These are phyloP conservation scores for Linnemannia schmuckeri DNA, from an alignment of 192 early-diverging fungal genomes.

Conservation along the genomic window DNA sequence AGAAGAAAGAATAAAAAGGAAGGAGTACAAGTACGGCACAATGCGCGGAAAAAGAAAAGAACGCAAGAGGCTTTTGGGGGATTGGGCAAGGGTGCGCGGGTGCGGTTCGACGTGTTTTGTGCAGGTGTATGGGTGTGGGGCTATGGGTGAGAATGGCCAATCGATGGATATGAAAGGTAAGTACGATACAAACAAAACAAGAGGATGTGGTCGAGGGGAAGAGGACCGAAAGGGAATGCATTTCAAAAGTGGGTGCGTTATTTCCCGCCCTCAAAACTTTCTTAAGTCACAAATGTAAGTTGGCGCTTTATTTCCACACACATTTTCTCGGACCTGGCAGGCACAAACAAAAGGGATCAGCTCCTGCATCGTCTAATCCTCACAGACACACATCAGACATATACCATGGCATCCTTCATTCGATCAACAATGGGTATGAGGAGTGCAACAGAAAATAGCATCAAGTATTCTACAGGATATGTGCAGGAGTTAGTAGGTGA, in stretches of 20 bases:
- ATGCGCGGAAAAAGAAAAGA: neutral
- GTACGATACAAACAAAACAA: slow-evolving; percentile 9
- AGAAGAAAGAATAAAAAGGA: neutral
- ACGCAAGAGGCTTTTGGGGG: neutral
- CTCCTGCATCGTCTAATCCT: neutral
- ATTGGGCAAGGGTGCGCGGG: neutral
- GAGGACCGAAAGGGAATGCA: neutral
- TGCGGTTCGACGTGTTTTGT: neutral
- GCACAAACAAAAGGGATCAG: slow-evolving; percentile 3
- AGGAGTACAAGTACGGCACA: neutral
- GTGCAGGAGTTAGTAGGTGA: no score
- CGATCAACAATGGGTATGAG: slow-evolving; percentile 53
- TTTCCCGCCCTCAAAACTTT: slow-evolving; percentile 12
- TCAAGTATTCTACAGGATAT: neutral
- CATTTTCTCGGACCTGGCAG: slow-evolving; percentile 2
- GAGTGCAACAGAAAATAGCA: neutral
- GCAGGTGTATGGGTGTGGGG: no score
- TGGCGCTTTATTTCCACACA: neutral
- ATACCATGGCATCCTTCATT: slow-evolving; percentile 49
- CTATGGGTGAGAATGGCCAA: slow-evolving; percentile 2
- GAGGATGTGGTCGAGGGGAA: neutral
- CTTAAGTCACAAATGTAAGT: neutral
- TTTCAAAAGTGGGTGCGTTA: slow-evolving; percentile 19
- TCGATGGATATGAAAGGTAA: slow-evolving; percentile 53
- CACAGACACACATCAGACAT: neutral